Percentiles rank a stretch among this genome's conserved stretches.
These are phyloP conservation scores for Cercophora samala DNA, from an alignment of 495 filamentous ascomycete genomes.

Conservation along the genomic window DNA sequence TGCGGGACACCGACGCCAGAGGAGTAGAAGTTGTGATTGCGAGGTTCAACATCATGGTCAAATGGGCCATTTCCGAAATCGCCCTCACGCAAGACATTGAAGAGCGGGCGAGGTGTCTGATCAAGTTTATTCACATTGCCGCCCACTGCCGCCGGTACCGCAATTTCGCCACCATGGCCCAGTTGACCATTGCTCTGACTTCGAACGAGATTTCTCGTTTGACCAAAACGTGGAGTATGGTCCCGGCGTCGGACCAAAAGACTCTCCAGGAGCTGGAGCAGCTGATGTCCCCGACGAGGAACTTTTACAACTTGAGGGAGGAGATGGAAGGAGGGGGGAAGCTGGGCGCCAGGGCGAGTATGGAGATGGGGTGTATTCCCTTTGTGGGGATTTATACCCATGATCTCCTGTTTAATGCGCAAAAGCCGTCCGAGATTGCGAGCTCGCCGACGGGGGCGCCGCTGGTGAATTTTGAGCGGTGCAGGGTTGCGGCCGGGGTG, in stretches of 20 bases:
- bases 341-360: constrained; percentile 32
- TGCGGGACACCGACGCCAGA: constrained; percentile 72
- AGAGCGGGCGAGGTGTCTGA: constrained; percentile 78
- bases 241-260: constrained; percentile 65
- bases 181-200: constrained; percentile 86
- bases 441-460: constrained; percentile 64
- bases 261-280: constrained; percentile 77
- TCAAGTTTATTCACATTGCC: constrained; percentile 92
- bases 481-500: constrained; percentile 83
- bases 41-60: constrained; percentile 95
- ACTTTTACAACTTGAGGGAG: constrained; percentile 82
- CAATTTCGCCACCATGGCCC: constrained; percentile 96
- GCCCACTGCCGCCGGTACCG: constrained; percentile 76
- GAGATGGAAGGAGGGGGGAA: constrained; percentile 76
- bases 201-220: constrained; percentile 77
- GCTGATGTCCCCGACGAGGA: constrained; percentile 80
- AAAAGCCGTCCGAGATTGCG: constrained; percentile 71
- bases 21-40: constrained; percentile 96
- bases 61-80: constrained; percentile 92
- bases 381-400: constrained; percentile 95
- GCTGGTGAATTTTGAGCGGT: constrained; percentile 92
- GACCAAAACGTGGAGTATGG: constrained; percentile 73
- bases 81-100: constrained; percentile 77
- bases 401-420: constrained; percentile 93
- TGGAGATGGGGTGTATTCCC: constrained; percentile 85